phyloP scores from a whole-genome alignment of 169 alveolate species.

The Fabrea salina region DNA sequence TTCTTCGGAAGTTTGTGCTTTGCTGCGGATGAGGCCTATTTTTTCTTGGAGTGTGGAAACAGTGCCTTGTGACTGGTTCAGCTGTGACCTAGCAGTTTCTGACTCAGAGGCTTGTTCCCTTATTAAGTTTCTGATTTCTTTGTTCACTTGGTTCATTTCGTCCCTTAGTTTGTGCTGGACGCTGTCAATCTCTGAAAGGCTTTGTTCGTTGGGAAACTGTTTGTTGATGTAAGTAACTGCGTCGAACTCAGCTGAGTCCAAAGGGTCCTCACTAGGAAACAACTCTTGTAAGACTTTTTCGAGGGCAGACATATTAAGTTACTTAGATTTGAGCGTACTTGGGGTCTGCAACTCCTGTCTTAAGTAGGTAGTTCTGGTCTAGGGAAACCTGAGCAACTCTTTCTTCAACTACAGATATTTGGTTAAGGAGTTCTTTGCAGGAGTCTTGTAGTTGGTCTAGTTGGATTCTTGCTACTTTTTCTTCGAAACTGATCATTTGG shows the following conservation, averaged over 20 bases:
- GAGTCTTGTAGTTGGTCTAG: neutral
- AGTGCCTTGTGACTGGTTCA: neutral
- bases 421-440: neutral
- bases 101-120: constrained; percentile 19
- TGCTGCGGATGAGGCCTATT: constrained; percentile 38
- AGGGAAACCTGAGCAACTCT: neutral
- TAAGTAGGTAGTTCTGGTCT: neutral
- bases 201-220: constrained; percentile 33
- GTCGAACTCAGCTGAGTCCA: constrained; percentile 32
- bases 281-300: constrained; percentile 19
- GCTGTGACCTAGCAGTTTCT: neutral
- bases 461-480: neutral
- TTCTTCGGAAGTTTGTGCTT: constrained; percentile 67
- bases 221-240: constrained; percentile 33
- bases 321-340: neutral
- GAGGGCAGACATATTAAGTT: neutral
- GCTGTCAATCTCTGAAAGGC: constrained; percentile 6
- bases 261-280: constrained; percentile 26
- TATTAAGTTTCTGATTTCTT: constrained; percentile 1
- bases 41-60: constrained; percentile 10
- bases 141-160: neutral
- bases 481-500: neutral
- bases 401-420: neutral
- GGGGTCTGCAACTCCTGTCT: too few relatives aligned
- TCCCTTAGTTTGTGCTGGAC: neutral